Evolutionary conservation across 345 rosid species (phyloP).

Genomic region (Euclidium syriacum): DNA sequence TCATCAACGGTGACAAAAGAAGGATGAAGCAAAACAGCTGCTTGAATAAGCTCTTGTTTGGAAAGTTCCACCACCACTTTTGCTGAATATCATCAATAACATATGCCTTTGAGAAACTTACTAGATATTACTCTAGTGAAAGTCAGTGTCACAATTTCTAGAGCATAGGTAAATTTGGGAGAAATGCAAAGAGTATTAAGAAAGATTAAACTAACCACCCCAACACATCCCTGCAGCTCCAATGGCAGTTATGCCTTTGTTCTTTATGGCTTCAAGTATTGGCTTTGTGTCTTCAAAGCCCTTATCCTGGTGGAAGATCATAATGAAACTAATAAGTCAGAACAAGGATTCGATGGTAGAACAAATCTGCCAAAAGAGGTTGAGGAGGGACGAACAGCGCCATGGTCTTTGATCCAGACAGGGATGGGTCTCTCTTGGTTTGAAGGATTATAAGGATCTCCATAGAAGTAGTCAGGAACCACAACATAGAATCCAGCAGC

Average conservation of each 20-base stretch:
- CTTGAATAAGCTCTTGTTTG: constrained; percentile 51
- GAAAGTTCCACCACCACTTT: constrained; percentile 71
- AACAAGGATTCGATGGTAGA: neutral
- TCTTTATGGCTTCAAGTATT: constrained; percentile 58
- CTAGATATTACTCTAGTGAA: neutral
- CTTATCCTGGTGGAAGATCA: no score
- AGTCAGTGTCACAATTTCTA: neutral
- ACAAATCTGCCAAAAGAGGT: neutral
- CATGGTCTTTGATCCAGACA: constrained; percentile 61
- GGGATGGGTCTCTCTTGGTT: constrained; percentile 32
- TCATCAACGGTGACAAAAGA: constrained; percentile 55
- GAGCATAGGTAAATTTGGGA: neutral
- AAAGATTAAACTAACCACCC: constrained; percentile 47
- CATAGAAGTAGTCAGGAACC: constrained; percentile 62
- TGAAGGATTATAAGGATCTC: constrained; percentile 43
- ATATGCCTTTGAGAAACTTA: neutral
- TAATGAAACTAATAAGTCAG: no score
- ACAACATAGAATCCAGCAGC: constrained; percentile 67
- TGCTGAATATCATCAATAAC: constrained; percentile 36
- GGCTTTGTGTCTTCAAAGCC: constrained; percentile 68
- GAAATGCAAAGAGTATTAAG: neutral
- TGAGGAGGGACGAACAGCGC: constrained; percentile 41
- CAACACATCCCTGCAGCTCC: constrained; percentile 74
- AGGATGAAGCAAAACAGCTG: constrained; percentile 75
- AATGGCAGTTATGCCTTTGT: constrained; percentile 49